phyloP scores from a whole-genome alignment of 768 basidiomycete genomes.

The Xanthoconium stramineum region DNA sequence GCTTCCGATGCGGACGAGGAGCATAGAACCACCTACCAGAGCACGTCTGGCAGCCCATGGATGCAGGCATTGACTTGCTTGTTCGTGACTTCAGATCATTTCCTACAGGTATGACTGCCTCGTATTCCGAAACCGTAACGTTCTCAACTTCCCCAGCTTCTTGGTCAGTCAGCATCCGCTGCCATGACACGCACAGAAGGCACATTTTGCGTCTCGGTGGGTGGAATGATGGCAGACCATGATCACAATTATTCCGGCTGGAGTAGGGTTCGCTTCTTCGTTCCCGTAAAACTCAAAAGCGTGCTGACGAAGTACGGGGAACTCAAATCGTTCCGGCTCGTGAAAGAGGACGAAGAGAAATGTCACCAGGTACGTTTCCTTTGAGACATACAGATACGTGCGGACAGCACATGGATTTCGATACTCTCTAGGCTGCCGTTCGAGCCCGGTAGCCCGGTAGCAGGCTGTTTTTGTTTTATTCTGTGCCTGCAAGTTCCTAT shows the following conservation, averaged over 20 bases:
- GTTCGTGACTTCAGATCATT: constrained; percentile 45
- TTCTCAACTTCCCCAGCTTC: constrained; percentile 38
- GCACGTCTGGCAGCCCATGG: constrained; percentile 13
- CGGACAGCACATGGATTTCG: neutral
- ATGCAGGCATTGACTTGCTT: constrained; percentile 36
- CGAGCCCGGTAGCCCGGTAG: constrained; percentile 2
- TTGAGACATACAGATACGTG: neutral
- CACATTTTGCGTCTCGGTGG: constrained; percentile 48
- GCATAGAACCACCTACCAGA: constrained; percentile 2
- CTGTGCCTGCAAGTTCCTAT: neutral
- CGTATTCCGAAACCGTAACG: neutral
- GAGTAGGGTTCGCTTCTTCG: constrained; percentile 24
- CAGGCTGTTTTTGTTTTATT: constrained; percentile 1
- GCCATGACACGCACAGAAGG: constrained; percentile 54
- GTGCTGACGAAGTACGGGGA: constrained; percentile 31
- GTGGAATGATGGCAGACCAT: constrained; percentile 16
- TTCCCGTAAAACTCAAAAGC: constrained; percentile 29
- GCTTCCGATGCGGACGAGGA: constrained; percentile 4
- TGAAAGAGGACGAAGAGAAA: constrained; percentile 25
- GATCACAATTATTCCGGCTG: constrained; percentile 22
- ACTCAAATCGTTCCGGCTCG: constrained; percentile 26
- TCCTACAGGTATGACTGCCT: constrained; percentile 38
- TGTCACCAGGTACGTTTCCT: constrained; percentile 27
- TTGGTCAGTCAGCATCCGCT: constrained; percentile 44
- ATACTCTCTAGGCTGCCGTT: constrained; percentile 5